These are phyloP conservation scores for Amanita fuliginea DNA, from an alignment of 768 basidiomycete species.

Conservation along the genomic window DNA sequence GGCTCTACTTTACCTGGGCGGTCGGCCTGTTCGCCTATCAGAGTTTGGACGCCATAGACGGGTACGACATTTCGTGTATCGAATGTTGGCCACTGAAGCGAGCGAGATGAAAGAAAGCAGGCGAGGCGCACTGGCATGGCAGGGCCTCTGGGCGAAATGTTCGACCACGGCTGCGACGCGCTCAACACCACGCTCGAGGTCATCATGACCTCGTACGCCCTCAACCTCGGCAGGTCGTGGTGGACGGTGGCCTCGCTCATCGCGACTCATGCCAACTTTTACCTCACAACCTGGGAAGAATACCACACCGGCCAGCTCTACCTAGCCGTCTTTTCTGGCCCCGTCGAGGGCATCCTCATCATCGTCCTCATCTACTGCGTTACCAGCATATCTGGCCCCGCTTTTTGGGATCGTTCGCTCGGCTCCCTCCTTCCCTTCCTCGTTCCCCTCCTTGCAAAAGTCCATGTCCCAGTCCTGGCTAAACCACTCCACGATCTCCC, in stretches of 20 bases:
- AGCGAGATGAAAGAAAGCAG: constrained; percentile 60
- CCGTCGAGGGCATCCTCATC: constrained; percentile 92
- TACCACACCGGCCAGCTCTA: constrained; percentile 89
- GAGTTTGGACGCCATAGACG: constrained; percentile 80
- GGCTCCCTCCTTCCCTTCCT: constrained; percentile 43
- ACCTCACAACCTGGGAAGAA: constrained; percentile 76
- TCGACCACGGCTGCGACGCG: constrained; percentile 97
- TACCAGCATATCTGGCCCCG: constrained; percentile 66
- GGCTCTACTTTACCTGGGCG: constrained; percentile 94
- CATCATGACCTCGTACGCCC: constrained; percentile 69
- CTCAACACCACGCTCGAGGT: constrained; percentile 93
- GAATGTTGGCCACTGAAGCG: not conserved
- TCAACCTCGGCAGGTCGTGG: constrained; percentile 91
- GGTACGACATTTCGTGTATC: constrained; percentile 32
- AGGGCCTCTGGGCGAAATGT: constrained; percentile 96
- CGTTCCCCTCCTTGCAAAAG: constrained; percentile 29
- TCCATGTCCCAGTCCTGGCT: constrained; percentile 31
- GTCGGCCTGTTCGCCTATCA: constrained; percentile 88
- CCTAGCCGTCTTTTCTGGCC: constrained; percentile 89
- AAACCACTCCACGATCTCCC: constrained; percentile 40
- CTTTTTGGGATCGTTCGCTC: constrained; percentile 71
- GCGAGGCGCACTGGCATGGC: constrained; percentile 94
- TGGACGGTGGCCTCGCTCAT: constrained; percentile 90
- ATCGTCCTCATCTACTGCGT: constrained; percentile 68
- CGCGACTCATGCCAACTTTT: constrained; percentile 68